A percentile compares a stretch with the other conserved stretches of the same genome.
phyloP scores from a whole-genome alignment of 2,329 filamentous ascomycete genomes.

The Ophiognomonia clavigignenti-juglandacearum region DNA sequence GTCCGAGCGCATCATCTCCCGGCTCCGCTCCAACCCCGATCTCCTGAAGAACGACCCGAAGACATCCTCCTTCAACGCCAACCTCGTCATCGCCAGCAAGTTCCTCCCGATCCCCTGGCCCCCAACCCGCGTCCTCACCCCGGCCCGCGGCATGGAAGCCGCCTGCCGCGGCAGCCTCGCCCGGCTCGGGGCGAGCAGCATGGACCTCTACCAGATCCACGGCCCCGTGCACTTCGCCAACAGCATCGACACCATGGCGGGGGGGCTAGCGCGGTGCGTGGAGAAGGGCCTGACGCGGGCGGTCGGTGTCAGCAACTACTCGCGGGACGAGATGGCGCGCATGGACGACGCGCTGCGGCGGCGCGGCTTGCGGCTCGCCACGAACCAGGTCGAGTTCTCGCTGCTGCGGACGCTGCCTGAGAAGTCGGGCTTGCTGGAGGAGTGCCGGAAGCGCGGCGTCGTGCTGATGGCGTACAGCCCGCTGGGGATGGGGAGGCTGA shows the following conservation, averaged over 20 bases:
- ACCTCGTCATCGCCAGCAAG: conserved; percentile 36
- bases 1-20: conserved; percentile 35
- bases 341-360: conserved; percentile 35
- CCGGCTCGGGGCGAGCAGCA: conserved; percentile 31
- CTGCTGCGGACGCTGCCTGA: conserved; percentile 37
- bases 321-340: conserved; percentile 33
- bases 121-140: conserved; percentile 8
- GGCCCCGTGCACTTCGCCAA: conserved; percentile 35
- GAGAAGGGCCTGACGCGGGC: conserved; percentile 33
- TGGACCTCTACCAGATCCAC: conserved; percentile 31
- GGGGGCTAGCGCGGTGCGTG: conserved; percentile 37
- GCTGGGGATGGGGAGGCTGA: conserved; percentile 33
- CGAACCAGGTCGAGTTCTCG: conserved; percentile 40
- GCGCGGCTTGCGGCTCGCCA: conserved; percentile 33
- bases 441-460: conserved; percentile 34
- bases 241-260: conserved; percentile 32
- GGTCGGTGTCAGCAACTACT: conserved; percentile 40
- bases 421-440: conserved; percentile 31
- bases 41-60: no score
- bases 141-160: conserved; percentile 28
- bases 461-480: conserved; percentile 37
- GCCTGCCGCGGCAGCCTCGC: conserved; percentile 32
- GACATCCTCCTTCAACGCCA: conserved; percentile 27
- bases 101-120: conserved; percentile 28
- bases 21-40: conserved; percentile 13